Percentiles rank a stretch among this genome's conserved stretches.
Evolutionary conservation across 2,329 filamentous ascomycete species (phyloP).

Genomic region (Delphinella strobiligena): DNA sequence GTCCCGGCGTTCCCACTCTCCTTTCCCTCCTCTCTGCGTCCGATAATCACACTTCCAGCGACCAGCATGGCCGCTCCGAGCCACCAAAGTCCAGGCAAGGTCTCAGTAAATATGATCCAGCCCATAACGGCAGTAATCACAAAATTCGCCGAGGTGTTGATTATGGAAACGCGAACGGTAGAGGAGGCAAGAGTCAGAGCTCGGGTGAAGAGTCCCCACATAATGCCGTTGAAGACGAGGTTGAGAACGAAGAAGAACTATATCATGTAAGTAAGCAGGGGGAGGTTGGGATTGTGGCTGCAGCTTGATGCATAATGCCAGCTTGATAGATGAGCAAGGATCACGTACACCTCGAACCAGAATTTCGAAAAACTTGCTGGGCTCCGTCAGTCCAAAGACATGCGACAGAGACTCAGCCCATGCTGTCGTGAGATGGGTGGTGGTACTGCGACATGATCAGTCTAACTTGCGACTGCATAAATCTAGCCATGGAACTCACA

Average conservation of each 20-base stretch:
- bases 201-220: constrained; percentile 75
- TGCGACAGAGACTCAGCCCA: constrained; percentile 39
- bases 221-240: constrained; percentile 62
- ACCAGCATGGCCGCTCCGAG: constrained; percentile 59
- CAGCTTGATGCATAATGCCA: constrained; percentile 1
- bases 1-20: constrained; percentile 14
- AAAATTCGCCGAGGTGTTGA: constrained; percentile 76
- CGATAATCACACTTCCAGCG: constrained; percentile 67
- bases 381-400: constrained; percentile 32
- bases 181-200: constrained; percentile 63
- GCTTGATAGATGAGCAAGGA: constrained; percentile 4
- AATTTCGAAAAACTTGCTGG: constrained; percentile 37
- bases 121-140: constrained; percentile 65
- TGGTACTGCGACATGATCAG: constrained; percentile 35
- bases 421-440: constrained; percentile 45
- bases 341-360: constrained; percentile 38
- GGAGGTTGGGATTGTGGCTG: not conserved
- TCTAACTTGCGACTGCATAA: too few species aligned
- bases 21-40: constrained; percentile 49
- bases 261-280: too few species aligned
- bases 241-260: constrained; percentile 67
- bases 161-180: constrained; percentile 67
- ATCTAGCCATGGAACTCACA: too few species aligned
- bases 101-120: constrained; percentile 57
- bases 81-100: constrained; percentile 65